A percentile compares a stretch with the other conserved stretches of the same genome.
phyloP scores from a whole-genome alignment of 2,329 filamentous ascomycete species.

The Harringtonia lauricola region DNA sequence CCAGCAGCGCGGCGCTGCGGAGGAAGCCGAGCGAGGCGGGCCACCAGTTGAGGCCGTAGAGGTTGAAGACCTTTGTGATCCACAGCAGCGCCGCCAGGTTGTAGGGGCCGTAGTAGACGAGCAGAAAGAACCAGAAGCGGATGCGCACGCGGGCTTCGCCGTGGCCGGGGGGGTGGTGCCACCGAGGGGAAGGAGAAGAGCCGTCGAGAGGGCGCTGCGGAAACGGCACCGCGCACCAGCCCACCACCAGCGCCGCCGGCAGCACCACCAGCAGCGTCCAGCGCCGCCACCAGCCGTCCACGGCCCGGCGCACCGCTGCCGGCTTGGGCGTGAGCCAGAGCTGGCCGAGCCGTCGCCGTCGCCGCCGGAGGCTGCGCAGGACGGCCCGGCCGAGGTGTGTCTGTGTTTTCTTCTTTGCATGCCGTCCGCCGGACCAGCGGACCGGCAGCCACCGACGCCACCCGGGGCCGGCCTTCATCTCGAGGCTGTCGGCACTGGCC shows the following conservation, averaged over 20 bases:
- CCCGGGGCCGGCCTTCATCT: neutral
- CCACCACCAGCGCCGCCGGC: conserved; percentile 48
- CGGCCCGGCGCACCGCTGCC: conserved; percentile 42
- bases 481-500: neutral
- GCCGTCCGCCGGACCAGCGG: no score
- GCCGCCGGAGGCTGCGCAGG: conserved; percentile 14
- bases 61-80: conserved; percentile 63
- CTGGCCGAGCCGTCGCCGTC: conserved; percentile 29
- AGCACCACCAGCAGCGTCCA: conserved; percentile 50
- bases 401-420: no score
- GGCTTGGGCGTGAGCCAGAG: conserved; percentile 52
- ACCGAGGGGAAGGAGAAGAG: no score
- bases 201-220: conserved; percentile 40
- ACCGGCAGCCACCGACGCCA: no score
- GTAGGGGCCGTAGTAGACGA: conserved; percentile 60
- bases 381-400: no score
- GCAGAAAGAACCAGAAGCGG: conserved; percentile 63
- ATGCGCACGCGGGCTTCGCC: conserved; percentile 52
- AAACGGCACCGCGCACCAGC: conserved; percentile 55
- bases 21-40: conserved; percentile 53
- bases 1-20: conserved; percentile 50
- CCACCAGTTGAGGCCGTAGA: conserved; percentile 65
- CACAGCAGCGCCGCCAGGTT: conserved; percentile 56
- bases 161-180: conserved; percentile 45
- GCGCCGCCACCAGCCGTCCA: conserved; percentile 53